A percentile compares a stretch with the other conserved stretches of the same genome.
Conservation (phyloP, 176 grass and related monocot genomes). For the Tuctoria greenei region DNA sequence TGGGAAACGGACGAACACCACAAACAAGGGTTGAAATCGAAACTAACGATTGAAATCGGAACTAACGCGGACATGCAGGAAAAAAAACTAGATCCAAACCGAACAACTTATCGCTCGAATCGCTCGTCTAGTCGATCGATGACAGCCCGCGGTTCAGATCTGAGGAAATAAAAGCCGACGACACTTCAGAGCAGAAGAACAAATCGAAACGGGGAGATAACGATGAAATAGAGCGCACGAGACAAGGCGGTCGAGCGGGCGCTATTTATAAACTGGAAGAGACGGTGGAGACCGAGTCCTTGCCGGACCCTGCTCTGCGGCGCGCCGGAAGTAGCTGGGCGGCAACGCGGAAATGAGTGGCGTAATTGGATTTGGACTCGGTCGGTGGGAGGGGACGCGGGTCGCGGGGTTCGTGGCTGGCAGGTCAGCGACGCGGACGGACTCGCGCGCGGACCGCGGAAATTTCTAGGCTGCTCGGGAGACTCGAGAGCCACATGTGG, state of each 20-base stretch:
- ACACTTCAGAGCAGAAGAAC: background rate
- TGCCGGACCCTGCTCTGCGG: constrained; percentile 32
- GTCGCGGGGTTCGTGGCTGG: background rate
- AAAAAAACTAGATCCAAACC: too few species aligned
- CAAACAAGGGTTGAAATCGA: too few species aligned
- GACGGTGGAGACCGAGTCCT: constrained; percentile 30
- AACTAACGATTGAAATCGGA: too few species aligned
- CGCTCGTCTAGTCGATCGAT: background rate
- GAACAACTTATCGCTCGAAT: background rate
- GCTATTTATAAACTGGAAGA: constrained; percentile 27
- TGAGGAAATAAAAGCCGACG: background rate
- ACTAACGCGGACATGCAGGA: too few species aligned
- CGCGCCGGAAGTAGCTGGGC: background rate
- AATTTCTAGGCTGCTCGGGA: constrained; percentile 30
- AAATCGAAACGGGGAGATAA: background rate
- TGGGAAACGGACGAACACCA: too few species aligned
- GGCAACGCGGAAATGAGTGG: background rate
- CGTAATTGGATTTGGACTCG: background rate
- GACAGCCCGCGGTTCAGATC: background rate
- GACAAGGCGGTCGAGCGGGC: background rate
- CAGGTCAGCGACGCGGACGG: constrained; percentile 16
- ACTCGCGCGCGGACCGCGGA: constrained; percentile 12
- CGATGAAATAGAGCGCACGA: background rate
- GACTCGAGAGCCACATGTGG: background rate
- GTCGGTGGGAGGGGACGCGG: background rate